phyloP scores from a whole-genome alignment of 2,329 filamentous ascomycete species.

The Didymella keratinophila region DNA sequence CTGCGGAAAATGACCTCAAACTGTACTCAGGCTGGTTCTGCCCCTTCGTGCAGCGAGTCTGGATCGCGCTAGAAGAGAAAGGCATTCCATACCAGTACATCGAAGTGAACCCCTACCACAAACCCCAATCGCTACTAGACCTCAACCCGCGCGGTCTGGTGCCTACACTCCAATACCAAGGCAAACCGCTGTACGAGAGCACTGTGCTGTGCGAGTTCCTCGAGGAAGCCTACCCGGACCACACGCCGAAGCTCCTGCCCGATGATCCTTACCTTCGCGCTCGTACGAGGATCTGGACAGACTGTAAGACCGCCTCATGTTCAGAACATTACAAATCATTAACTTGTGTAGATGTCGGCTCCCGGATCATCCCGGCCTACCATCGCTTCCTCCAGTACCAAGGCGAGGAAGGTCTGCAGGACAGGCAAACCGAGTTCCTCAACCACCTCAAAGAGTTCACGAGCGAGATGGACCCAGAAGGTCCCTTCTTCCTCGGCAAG shows the following conservation, averaged over 20 bases:
- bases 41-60: slow-evolving; percentile 71
- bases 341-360: slow-evolving; percentile 59
- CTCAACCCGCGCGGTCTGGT: slow-evolving; percentile 80
- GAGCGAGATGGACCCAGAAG: slow-evolving; percentile 65
- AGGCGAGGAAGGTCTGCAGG: slow-evolving; percentile 52
- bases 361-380: slow-evolving; percentile 72
- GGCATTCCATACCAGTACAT: slow-evolving; percentile 74
- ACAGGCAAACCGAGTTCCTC: slow-evolving; percentile 67
- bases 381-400: slow-evolving; percentile 64
- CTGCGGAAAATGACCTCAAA: slow-evolving; percentile 62
- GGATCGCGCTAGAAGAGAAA: slow-evolving; percentile 78
- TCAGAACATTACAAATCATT: no score
- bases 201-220: slow-evolving; percentile 78
- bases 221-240: slow-evolving; percentile 71
- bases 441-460: slow-evolving; percentile 67
- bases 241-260: slow-evolving; percentile 63
- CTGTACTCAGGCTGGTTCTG: slow-evolving; percentile 81
- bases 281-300: slow-evolving; percentile 74
- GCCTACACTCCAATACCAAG: slow-evolving; percentile 68
- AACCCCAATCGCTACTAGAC: slow-evolving; percentile 70
- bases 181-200: slow-evolving; percentile 75
- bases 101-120: slow-evolving; percentile 77
- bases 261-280: slow-evolving; percentile 70
- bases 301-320: slow-evolving; percentile 53
- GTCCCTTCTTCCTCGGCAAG: slow-evolving; percentile 73